These are phyloP conservation scores for Fusarium sp. DNA, from an alignment of 2,329 filamentous ascomycete species.

Conservation along the genomic window DNA sequence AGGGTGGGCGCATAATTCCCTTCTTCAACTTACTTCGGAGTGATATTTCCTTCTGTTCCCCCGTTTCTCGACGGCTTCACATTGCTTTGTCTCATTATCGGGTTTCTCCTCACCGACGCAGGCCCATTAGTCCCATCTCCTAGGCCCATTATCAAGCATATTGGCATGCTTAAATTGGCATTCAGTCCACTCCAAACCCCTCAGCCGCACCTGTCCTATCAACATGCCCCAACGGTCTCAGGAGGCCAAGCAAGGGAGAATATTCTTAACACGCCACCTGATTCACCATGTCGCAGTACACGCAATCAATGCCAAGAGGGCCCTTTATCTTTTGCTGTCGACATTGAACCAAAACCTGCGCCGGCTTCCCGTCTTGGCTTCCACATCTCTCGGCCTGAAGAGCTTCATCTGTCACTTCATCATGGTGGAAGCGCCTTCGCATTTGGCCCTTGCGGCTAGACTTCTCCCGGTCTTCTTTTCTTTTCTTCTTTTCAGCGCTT, in stretches of 20 bases:
- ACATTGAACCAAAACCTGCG: conserved; percentile 1
- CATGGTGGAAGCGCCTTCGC: conserved; percentile 31
- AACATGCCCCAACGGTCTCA: conserved; percentile 20
- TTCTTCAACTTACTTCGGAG: no score
- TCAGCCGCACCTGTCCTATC: conserved; percentile 1
- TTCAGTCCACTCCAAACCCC: conserved; percentile 5
- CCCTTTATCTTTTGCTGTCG: neutral
- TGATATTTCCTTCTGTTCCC: neutral
- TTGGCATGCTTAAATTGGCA: neutral
- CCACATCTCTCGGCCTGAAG: neutral
- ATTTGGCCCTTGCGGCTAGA: conserved; percentile 25
- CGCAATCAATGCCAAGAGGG: neutral
- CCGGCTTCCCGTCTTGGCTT: conserved; percentile 5
- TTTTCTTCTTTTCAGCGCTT: conserved; percentile 30
- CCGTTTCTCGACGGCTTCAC: no score
- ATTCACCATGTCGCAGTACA: neutral
- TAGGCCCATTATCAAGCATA: neutral
- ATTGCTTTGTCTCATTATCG: neutral
- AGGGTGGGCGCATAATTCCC: no score
- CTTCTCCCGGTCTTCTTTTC: conserved; percentile 42
- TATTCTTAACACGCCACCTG: conserved; percentile 6
- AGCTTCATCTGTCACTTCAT: conserved; percentile 2
- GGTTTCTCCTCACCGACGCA: neutral
- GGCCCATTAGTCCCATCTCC: neutral
- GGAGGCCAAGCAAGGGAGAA: conserved; percentile 7